A percentile compares a stretch with the other conserved stretches of the same genome.
These are phyloP conservation scores for Strobilomyces dryophilus DNA, from an alignment of 768 basidiomycete species.

Conservation along the genomic window DNA sequence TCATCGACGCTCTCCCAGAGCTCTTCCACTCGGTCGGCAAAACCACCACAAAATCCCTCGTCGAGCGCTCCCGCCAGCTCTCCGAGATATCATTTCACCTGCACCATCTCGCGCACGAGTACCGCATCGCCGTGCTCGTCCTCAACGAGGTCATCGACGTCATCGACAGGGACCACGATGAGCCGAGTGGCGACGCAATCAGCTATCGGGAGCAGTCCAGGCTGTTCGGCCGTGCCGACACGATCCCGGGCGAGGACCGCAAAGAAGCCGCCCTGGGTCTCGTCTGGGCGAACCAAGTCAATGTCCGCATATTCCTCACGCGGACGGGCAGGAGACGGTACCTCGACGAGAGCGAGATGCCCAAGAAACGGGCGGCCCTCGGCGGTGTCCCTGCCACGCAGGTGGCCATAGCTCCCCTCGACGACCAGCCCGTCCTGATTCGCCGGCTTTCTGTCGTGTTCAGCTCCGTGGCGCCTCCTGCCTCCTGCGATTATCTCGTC, in stretches of 20 bases:
- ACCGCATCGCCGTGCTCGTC: conserved; percentile 72
- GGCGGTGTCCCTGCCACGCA: conserved; percentile 1
- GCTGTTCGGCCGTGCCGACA: conserved; percentile 70
- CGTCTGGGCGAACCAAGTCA: conserved; percentile 92
- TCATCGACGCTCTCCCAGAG: conserved; percentile 88
- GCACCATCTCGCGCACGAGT: conserved; percentile 61
- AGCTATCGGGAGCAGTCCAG: conserved; percentile 69
- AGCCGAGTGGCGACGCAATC: conserved; percentile 29
- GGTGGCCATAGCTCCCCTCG: conserved; percentile 16
- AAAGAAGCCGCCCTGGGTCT: conserved; percentile 87
- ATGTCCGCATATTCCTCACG: conserved; percentile 76
- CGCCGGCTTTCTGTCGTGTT: conserved; percentile 77
- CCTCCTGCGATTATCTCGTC: conserved; percentile 74
- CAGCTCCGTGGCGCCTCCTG: conserved; percentile 54
- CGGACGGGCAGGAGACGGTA: conserved; percentile 68
- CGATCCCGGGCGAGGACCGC: conserved; percentile 48
- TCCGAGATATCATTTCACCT: conserved; percentile 63
- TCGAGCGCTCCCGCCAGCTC: conserved; percentile 71
- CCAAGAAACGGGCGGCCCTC: conserved; percentile 24
- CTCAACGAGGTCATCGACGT: conserved; percentile 88
- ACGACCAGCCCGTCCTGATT: conserved; percentile 49
- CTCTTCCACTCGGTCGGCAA: conserved; percentile 68
- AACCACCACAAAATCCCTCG: conserved; percentile 56
- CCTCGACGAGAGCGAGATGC: conserved; percentile 35
- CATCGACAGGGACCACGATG: conserved; percentile 41